A percentile compares a stretch with the other conserved stretches of the same genome.
Conservation (phyloP, 1,284 basidiomycete species). For the Heliocybe sulcata region DNA sequence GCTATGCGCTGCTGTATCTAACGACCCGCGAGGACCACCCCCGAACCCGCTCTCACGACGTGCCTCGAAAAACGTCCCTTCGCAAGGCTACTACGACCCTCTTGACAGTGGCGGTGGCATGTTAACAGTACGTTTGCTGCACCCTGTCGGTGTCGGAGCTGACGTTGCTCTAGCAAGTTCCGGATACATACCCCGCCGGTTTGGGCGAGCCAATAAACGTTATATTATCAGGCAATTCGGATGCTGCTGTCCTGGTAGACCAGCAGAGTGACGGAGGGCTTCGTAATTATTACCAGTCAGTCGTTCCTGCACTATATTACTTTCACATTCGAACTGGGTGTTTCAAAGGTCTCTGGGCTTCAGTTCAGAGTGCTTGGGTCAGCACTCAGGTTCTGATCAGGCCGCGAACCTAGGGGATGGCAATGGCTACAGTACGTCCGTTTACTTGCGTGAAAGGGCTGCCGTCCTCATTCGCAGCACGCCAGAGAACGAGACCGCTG, state of each 20-base stretch:
- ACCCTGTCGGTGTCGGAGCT: neutral
- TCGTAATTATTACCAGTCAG: conserved; percentile 70
- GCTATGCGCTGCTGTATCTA: neutral
- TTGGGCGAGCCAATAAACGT: conserved; percentile 88
- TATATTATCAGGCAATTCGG: conserved; percentile 81
- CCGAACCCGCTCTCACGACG: neutral
- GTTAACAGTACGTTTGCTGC: conserved; percentile 33
- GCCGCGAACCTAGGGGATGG: conserved; percentile 84
- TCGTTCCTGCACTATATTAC: conserved; percentile 3
- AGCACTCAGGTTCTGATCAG: conserved; percentile 68
- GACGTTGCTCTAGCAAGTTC: conserved; percentile 34
- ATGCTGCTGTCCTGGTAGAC: conserved; percentile 63
- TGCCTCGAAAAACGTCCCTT: neutral
- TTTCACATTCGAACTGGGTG: neutral
- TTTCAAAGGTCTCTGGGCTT: conserved; percentile 48
- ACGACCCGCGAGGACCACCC: neutral
- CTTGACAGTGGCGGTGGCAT: conserved; percentile 31
- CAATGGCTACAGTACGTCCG: conserved; percentile 49
- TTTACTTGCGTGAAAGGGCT: neutral
- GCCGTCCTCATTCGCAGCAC: conserved; percentile 1
- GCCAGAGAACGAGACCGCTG: conserved; percentile 69
- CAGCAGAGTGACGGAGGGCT: conserved; percentile 63
- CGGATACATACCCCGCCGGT: conserved; percentile 62
- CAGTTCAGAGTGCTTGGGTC: conserved; percentile 79
- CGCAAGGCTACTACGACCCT: conserved; percentile 38